These are phyloP conservation scores for Ilex aquifolium DNA, from an alignment of 257 asterid genomes.

Conservation along the genomic window DNA sequence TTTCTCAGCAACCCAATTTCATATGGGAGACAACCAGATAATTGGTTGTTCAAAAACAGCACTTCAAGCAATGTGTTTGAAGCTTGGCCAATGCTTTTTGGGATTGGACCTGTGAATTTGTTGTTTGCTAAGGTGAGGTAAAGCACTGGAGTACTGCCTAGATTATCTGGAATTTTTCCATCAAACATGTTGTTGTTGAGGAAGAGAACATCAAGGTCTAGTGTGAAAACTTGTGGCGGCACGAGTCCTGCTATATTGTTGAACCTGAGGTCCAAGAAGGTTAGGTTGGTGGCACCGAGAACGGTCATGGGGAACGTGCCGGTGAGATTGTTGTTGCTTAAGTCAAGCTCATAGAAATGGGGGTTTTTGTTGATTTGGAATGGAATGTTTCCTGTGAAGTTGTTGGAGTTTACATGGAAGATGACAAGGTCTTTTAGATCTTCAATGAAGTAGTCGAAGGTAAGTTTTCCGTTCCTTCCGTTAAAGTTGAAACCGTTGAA, in stretches of 20 bases:
- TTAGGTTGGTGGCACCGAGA: constrained; percentile 40
- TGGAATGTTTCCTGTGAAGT: constrained; percentile 36
- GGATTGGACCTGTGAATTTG: constrained; percentile 43
- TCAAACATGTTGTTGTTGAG: constrained; percentile 57
- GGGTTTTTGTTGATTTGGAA: constrained; percentile 6
- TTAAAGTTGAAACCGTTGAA: constrained; percentile 27
- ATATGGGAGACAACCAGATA: constrained; percentile 61
- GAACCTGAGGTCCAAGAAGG: constrained; percentile 61
- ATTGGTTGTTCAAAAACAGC: constrained; percentile 34
- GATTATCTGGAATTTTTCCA: constrained; percentile 31
- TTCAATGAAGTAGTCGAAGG: constrained; percentile 18
- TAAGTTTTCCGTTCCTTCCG: constrained; percentile 1
- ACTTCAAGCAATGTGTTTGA: constrained; percentile 26
- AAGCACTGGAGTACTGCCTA: constrained; percentile 37
- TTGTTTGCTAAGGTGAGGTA: constrained; percentile 59
- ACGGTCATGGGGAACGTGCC: constrained; percentile 45
- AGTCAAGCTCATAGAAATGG: constrained; percentile 47
- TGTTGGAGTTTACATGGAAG: constrained; percentile 60
- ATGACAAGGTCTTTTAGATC: constrained; percentile 25
- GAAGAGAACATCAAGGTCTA: constrained; percentile 58
- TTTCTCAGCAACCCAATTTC: constrained; percentile 44
- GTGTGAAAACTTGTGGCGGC: constrained; percentile 32
- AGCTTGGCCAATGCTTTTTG: constrained; percentile 40
- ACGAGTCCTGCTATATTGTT: constrained; percentile 35
- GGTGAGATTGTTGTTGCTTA: constrained; percentile 53